Evolutionary conservation across 257 asterid genomes (phyloP).

Genomic region (Cordia subcordata): DNA sequence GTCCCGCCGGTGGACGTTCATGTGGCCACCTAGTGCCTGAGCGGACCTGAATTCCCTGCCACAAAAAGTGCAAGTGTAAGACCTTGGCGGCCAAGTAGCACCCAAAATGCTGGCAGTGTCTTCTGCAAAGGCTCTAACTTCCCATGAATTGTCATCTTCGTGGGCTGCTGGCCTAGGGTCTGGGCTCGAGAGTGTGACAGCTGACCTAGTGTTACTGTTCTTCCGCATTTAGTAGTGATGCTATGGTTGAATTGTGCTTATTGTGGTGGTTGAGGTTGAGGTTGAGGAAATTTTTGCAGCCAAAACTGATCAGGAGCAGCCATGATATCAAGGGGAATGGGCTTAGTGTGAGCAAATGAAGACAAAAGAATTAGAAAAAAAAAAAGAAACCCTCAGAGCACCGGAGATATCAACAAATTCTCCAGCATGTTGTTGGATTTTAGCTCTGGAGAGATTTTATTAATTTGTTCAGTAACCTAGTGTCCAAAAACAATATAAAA

Average conservation of each 20-base stretch:
- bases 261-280: slow-evolving; percentile 14
- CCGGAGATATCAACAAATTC: slow-evolving; percentile 22
- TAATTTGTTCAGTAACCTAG: no score
- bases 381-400: neutral
- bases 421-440: slow-evolving; percentile 3
- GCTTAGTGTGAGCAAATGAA: slow-evolving; percentile 29
- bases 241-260: neutral
- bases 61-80: slow-evolving; percentile 58
- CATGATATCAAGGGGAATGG: slow-evolving; percentile 52
- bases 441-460: slow-evolving; percentile 2
- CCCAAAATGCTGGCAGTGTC: slow-evolving; percentile 51
- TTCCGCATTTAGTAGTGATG: slow-evolving; percentile 25
- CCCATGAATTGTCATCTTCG: slow-evolving; percentile 61
- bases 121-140: slow-evolving; percentile 53
- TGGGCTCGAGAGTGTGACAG: no score
- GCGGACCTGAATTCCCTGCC: slow-evolving; percentile 69
- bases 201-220: no score
- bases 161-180: slow-evolving; percentile 12
- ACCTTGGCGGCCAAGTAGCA: slow-evolving; percentile 76
- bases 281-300: slow-evolving; percentile 15
- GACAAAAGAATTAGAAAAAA: no score
- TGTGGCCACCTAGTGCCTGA: slow-evolving; percentile 79
- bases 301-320: slow-evolving; percentile 28
- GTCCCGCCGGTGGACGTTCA: slow-evolving; percentile 80
- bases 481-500: no score